phyloP scores from a whole-genome alignment of 768 basidiomycete species.

The Holtermanniella nyarrowii region DNA sequence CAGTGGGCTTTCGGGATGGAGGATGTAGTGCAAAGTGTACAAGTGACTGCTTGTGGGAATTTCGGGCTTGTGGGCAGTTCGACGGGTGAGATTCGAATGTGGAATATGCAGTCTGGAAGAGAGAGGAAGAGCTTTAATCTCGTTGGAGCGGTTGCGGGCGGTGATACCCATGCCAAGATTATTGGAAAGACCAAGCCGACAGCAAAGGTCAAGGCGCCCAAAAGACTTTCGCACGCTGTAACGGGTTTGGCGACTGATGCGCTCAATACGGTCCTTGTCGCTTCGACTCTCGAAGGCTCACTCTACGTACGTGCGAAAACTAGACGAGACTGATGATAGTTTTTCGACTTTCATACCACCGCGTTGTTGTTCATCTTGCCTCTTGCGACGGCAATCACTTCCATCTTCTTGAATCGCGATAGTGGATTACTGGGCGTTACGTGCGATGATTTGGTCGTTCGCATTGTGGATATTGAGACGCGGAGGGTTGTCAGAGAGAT shows the following conservation, averaged over 20 bases:
- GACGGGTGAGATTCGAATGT: constrained; percentile 63
- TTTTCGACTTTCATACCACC: constrained; percentile 90
- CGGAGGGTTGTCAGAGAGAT: constrained; percentile 76
- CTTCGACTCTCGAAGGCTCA: constrained; percentile 77
- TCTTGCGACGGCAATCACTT: constrained; percentile 58
- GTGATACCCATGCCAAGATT: constrained; percentile 29
- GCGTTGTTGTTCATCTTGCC: constrained; percentile 58
- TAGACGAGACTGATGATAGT: constrained; percentile 47
- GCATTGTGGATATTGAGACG: constrained; percentile 86
- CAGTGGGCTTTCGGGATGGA: constrained; percentile 58
- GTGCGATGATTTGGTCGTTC: constrained; percentile 77
- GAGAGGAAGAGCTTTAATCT: constrained; percentile 66
- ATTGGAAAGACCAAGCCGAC: constrained; percentile 22
- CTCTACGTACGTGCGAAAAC: constrained; percentile 52
- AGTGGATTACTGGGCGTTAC: constrained; percentile 70
- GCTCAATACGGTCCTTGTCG: constrained; percentile 69
- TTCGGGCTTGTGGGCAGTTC: constrained; percentile 81
- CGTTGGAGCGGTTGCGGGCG: constrained; percentile 16
- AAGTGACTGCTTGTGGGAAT: constrained; percentile 89
- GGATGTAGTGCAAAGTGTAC: constrained; percentile 52
- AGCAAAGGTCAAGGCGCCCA: constrained; percentile 13
- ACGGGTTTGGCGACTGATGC: constrained; percentile 79
- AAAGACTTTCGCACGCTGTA: constrained; percentile 49
- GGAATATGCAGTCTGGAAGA: constrained; percentile 95
- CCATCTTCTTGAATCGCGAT: constrained; percentile 68